Evolutionary conservation across 2,329 filamentous ascomycete species (phyloP).

Genomic region (Exophiala aquamarina): DNA sequence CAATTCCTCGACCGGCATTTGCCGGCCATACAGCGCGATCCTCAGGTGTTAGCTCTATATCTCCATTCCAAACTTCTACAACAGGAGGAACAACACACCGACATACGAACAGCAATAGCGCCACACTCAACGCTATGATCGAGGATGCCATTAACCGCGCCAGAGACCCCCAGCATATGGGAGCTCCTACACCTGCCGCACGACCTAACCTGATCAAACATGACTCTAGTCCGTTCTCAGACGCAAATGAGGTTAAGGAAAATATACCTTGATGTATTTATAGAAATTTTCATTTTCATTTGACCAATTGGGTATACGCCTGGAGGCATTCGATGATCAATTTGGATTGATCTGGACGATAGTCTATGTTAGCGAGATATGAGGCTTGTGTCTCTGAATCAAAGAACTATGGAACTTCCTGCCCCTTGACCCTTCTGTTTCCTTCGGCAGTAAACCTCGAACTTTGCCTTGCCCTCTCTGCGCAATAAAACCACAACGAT

Average conservation of each 20-base stretch:
- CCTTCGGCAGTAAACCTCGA: no score
- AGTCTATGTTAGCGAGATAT: background rate
- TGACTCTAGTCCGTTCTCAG: constrained; percentile 44
- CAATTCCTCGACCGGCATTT: constrained; percentile 21
- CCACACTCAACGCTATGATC: constrained; percentile 34
- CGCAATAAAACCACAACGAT: no score
- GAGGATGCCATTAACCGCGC: constrained; percentile 32
- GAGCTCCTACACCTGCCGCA: constrained; percentile 22
- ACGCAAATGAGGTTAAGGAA: constrained; percentile 42
- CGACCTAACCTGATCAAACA: constrained; percentile 29
- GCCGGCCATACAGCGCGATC: constrained; percentile 21
- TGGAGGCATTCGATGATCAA: constrained; percentile 16
- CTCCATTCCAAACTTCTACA: constrained; percentile 7
- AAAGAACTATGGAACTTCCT: no score
- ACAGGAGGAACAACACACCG: constrained; percentile 19
- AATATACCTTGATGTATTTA: constrained; percentile 23
- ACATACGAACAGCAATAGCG: constrained; percentile 28
- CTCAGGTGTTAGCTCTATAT: constrained; percentile 23
- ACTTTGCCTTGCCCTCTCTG: no score
- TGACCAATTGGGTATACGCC: constrained; percentile 4
- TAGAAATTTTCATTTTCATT: constrained; percentile 5
- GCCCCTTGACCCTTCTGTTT: no score
- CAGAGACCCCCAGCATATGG: constrained; percentile 19
- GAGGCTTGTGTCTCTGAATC: background rate
- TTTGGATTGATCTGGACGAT: constrained; percentile 4